These are phyloP conservation scores for Piloderma croceum DNA, from an alignment of 768 basidiomycete species.

Conservation along the genomic window DNA sequence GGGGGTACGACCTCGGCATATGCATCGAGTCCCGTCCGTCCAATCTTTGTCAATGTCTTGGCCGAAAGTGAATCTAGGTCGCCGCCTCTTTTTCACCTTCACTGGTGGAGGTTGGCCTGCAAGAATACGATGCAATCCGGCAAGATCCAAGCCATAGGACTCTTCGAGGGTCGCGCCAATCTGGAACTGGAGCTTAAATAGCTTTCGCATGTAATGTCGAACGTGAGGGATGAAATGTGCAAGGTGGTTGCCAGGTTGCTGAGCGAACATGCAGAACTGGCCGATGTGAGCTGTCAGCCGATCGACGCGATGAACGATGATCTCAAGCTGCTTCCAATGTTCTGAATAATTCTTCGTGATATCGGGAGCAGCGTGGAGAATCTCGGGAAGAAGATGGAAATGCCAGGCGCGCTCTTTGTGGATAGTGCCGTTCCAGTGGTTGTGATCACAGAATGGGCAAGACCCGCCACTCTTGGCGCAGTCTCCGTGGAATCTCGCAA, in stretches of 20 bases:
- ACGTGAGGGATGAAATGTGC: conserved; percentile 75
- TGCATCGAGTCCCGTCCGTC: conserved; percentile 71
- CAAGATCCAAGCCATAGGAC: conserved; percentile 78
- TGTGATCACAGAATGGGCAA: conserved; percentile 87
- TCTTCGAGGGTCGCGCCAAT: conserved; percentile 77
- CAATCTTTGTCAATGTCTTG: conserved; percentile 73
- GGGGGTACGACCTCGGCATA: conserved; percentile 65
- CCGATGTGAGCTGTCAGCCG: conserved; percentile 70
- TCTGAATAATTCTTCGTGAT: conserved; percentile 74
- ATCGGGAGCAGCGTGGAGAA: conserved; percentile 69
- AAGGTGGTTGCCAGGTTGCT: conserved; percentile 65
- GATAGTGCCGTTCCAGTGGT: conserved; percentile 86
- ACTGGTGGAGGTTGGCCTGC: conserved; percentile 55
- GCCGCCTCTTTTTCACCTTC: conserved; percentile 50
- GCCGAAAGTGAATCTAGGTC: conserved; percentile 63
- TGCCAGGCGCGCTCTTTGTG: conserved; percentile 81
- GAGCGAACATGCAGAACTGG: conserved; percentile 71
- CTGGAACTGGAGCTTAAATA: conserved; percentile 86
- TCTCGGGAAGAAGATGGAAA: conserved; percentile 70
- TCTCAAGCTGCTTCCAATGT: conserved; percentile 74
- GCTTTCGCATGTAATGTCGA: conserved; percentile 85
- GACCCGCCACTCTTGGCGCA: conserved; percentile 88
- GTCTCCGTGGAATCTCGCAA: conserved; percentile 77
- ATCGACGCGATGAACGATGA: conserved; percentile 75
- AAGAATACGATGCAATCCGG: conserved; percentile 75